Evolutionary conservation across 148 eudicot genomes (phyloP).

Genomic region (Cornus suecica): DNA sequence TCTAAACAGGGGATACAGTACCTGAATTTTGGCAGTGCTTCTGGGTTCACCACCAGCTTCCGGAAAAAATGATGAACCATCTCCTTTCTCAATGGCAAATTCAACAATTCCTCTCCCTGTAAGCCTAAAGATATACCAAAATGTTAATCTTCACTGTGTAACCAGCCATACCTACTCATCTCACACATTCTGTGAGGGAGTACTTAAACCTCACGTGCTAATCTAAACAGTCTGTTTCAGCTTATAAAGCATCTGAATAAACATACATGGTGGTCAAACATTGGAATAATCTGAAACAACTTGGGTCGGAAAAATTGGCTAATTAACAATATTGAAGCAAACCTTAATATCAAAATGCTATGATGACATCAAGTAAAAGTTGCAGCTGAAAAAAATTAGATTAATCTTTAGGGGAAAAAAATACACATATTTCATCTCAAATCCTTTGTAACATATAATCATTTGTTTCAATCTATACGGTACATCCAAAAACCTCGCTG

Average conservation of each 20-base stretch:
- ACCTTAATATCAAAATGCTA: not conserved
- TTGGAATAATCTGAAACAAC: too few species aligned
- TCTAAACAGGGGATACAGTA: constrained; percentile 14
- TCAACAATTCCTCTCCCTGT: constrained; percentile 78
- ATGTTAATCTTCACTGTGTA: constrained; percentile 1
- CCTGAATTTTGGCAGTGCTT: constrained; percentile 74
- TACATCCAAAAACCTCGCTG: not conserved
- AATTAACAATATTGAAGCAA: not conserved
- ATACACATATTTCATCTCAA: not conserved
- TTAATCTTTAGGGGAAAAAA: too few species aligned
- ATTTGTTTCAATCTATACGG: not conserved
- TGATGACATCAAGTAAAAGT: not conserved
- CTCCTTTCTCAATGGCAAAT: constrained; percentile 76
- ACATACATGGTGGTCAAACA: not conserved
- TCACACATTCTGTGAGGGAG: not conserved
- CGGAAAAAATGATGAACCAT: constrained; percentile 78
- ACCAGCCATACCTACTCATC: not conserved
- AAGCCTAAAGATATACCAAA: constrained; percentile 40
- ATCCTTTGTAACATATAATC: not conserved
- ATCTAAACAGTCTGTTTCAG: not conserved
- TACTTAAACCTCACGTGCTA: not conserved
- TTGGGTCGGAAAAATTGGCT: too few species aligned
- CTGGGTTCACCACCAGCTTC: constrained; percentile 74
- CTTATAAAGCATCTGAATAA: not conserved
- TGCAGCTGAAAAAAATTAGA: not conserved